These are phyloP conservation scores for Neoarthrinium moseri DNA, from an alignment of 2,329 filamentous ascomycete genomes.

Conservation along the genomic window DNA sequence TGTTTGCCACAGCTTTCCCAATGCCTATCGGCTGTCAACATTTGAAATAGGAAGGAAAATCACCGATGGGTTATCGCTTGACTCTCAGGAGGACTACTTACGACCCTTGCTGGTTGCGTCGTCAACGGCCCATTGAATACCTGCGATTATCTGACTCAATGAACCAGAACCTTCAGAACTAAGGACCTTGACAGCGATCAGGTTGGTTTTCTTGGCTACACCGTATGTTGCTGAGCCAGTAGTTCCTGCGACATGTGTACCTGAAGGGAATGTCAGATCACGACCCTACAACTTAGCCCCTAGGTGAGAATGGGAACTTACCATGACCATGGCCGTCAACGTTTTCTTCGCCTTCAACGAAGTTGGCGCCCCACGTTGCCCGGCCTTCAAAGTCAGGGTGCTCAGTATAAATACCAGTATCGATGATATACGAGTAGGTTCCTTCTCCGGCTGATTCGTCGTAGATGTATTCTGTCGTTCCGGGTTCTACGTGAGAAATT, in stretches of 20 bases:
- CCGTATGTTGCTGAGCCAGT: conserved; percentile 36
- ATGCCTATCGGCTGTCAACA: conserved; percentile 9
- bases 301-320: not conserved
- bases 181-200: conserved; percentile 46
- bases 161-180: conserved; percentile 17
- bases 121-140: conserved; percentile 25
- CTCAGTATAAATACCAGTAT: conserved; percentile 43
- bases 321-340: not conserved
- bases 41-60: not conserved
- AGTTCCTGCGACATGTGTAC: conserved; percentile 41
- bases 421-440: conserved; percentile 47
- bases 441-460: too few species aligned
- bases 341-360: conserved; percentile 10
- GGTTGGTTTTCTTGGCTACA: conserved; percentile 34
- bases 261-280: conserved; percentile 11
- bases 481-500: too few species aligned
- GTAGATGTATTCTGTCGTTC: too few species aligned
- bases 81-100: conserved; percentile 8
- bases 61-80: not conserved
- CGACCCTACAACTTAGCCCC: not conserved
- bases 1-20: conserved; percentile 19
- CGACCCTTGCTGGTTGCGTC: conserved; percentile 10
- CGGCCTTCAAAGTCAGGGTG: conserved; percentile 40
- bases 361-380: conserved; percentile 19
- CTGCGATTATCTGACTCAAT: conserved; percentile 19